Base-by-base conservation (phyloP, 495 filamentous ascomycete species). In the Aspergillus haitiensis region DNA sequence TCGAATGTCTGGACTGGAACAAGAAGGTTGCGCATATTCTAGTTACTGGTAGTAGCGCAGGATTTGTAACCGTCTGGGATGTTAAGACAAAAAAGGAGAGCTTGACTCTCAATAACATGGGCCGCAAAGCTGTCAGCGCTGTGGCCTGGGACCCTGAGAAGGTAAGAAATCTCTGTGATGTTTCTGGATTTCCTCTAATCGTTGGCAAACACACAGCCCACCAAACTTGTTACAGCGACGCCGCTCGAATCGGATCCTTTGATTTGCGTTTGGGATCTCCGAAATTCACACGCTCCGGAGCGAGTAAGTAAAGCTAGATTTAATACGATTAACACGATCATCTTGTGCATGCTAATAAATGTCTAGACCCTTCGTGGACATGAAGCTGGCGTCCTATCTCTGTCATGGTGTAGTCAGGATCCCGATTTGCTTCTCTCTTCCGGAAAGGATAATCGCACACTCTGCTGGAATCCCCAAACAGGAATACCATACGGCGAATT, bases 11-110 rank as follows among this genome's bases (percentile, higher is more conserved):
- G 66, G 93, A 97, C 64, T 99, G 94, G 94, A 99, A 99, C 77
- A 92, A 92, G 67, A 98, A 96, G 78, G 93, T 97, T 40, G 81
- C 93, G 18, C 93, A 99, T 72, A 99, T 99, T 67, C 74, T 98
- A 60, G 95, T 92, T 32, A 97, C 94, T 11, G 94, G 94, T 62
- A 92, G 93, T 69, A 92, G 85, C 64, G 94, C 92, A 16, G 94
- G 94, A 10, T 96, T 97, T 67, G 92, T 98, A 32, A 97, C 94
- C 10, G 93, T 99, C 3, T 99, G 94, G 94, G 94, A 99, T 79
- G 84, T 98, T 45, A 97, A 96, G 79, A 89, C 88, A 0, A 97
- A 95, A 82, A 96, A 93, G 75, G 92, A 96, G 64, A 96, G 91
- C 54, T 77, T 99, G 71, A 97, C 93, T 2, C 77, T 99, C 57